Conservation (phyloP, 495 filamentous ascomycete species). For the Aspergillus cavernicola region DNA sequence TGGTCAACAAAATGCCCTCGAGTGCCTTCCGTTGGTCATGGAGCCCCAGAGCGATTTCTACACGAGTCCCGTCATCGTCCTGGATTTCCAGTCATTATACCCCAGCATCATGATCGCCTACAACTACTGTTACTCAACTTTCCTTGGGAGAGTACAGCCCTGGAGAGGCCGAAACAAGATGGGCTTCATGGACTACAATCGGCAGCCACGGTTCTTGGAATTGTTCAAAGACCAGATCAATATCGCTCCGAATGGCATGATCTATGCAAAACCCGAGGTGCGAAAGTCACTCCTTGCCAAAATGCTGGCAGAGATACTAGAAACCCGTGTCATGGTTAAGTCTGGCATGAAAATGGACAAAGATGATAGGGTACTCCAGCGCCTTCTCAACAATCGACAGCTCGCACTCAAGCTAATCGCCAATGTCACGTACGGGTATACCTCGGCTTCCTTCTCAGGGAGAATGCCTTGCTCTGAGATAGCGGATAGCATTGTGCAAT, state of each 20-base stretch:
- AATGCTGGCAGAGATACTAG: conserved; percentile 94
- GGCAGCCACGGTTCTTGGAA: conserved; percentile 69
- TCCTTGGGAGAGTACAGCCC: conserved; percentile 74
- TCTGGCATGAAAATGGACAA: conserved; percentile 94
- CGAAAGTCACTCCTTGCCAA: conserved; percentile 90
- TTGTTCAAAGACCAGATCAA: conserved; percentile 85
- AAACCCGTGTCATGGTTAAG: conserved; percentile 98
- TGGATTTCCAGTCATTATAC: conserved; percentile 96
- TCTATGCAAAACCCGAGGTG: conserved; percentile 83
- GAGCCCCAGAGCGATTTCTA: conserved; percentile 96
- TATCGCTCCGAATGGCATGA: conserved; percentile 92
- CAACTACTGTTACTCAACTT: conserved; percentile 99
- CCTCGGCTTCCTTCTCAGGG: conserved; percentile 91
- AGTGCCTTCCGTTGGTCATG: conserved; percentile 95
- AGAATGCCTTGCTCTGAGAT: conserved; percentile 98
- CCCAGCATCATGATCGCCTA: conserved; percentile 99
- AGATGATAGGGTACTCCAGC: conserved; percentile 81
- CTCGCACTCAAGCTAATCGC: conserved; percentile 95
- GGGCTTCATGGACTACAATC: conserved; percentile 82
- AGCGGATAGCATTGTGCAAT: conserved; percentile 96
- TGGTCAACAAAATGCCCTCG: conserved; percentile 87
- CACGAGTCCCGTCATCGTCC: conserved; percentile 78
- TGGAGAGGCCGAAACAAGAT: conserved; percentile 94
- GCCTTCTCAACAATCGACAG: conserved; percentile 89
- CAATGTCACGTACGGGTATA: conserved; percentile 98